Evolutionary conservation across 805 yeast genomes (phyloP), one percentile per base, ranked within the genome.

Genomic region (Starmerella sp.): DNA sequence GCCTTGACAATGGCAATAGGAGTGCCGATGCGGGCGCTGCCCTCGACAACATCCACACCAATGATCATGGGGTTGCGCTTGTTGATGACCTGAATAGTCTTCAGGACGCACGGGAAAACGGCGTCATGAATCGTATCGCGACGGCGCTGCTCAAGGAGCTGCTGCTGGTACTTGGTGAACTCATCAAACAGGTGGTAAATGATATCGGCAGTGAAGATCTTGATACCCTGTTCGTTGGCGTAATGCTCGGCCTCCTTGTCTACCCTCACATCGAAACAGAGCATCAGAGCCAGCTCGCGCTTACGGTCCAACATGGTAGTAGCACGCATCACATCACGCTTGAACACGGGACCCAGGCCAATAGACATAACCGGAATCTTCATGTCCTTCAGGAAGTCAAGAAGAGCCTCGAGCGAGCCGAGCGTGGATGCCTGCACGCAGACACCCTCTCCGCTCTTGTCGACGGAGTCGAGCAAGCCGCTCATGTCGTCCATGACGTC

Each of bases 321-420:
- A 10, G 97, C 96, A 69, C 89, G 87, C 95, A 93, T 93, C 48
- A 93, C 96, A 75, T 93, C 99, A 75, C 97, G 84, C 75, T 91
- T 93, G 77, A 74, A 93, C 41, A 93, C 98, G 53, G 99, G 98
- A 66, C 99, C 99, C 69, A 93, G 78, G 53, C 97, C 95, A 67
- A 93, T 90, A 37, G 96, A 86, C 96, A 91, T 89, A 38, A 93
- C 99, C 22, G 99, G 99, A 71, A 93, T 93, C 78, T 93, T 93
- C 97, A 90, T 87, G 66, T 87, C 95, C 73, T 91, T 91, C 70
- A 93, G 79, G 87, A 93, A 93, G 72, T 91, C 97, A 60, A 93
- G 78, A 63, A 93, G 75, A 3, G 99, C 99, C 75, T 93, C 99
- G 66, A 93, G 76, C 44, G 98, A 90, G 78, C 99, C 99, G 67